Evolutionary conservation across 1,284 basidiomycete genomes (phyloP), one percentile per base, ranked within the genome.

Genomic region (Boletellus deceptivus): DNA sequence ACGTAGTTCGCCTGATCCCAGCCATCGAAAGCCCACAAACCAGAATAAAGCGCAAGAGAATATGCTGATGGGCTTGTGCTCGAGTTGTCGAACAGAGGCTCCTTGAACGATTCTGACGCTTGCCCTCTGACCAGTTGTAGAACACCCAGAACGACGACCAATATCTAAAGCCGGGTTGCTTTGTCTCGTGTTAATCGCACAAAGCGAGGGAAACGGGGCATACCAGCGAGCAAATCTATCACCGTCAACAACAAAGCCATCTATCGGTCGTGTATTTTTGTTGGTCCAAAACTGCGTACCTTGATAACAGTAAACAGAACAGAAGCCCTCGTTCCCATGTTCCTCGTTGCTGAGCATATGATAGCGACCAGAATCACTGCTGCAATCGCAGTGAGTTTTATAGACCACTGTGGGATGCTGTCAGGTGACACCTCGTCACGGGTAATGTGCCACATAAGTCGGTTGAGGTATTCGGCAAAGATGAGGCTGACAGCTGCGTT

Each of bases 1-100:
- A 98, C 91, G 59, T 90, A 98, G 67, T 93, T 87, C 16, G 81
- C 83, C 69, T 89, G 87, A 63, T 94, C 92, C 91, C 93, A 98
- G 0, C 95, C 93, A 66, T 95, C 93, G 61, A 92, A 93, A 2
- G 93, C 93, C 93, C 94, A 99, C 2, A 99, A 72, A 0, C 93
- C 93, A 11, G 92, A 96, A 71, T 98, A 99, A 4, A 98, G 72
- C 0, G 96, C 97, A 11, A 99, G 76, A 4, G 96, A 93, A 70
- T 94, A 99, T 3, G 84, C 76, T 3, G 91, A 88, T 1, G 91
- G 89, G 52, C 88, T 89, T 7, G 67, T 79, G 48, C 88, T 90
- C 4, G 92, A 88, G 3, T 82, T 86, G 7, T 76, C 72, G 59
- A 97, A 98, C 16, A 93, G 63, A 29, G 86, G 76, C 43, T 77